These are phyloP conservation scores for Aspergillus thermomutatus DNA, from an alignment of 2,329 filamentous ascomycete genomes.

Conservation along the genomic window DNA sequence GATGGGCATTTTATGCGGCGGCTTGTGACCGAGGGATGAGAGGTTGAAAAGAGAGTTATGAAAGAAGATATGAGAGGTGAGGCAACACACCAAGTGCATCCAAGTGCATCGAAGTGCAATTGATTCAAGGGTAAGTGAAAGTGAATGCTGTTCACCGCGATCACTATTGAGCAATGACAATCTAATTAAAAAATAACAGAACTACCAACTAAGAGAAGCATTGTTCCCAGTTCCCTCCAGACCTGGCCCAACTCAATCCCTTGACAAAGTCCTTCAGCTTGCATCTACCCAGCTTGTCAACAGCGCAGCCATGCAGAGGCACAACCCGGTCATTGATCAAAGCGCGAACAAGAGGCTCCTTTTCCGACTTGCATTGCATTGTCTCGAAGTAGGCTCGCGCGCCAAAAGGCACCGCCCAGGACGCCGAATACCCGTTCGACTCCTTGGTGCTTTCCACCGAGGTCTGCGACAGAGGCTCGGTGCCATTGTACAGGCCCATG, in stretches of 20 bases:
- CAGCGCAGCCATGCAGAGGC: constrained; percentile 65
- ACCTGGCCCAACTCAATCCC: constrained; percentile 69
- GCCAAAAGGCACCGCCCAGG: constrained; percentile 79
- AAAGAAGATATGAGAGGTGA: neutral
- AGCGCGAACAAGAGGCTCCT: constrained; percentile 71
- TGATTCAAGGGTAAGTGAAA: neutral
- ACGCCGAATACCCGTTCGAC: constrained; percentile 67
- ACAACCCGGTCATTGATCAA: constrained; percentile 82
- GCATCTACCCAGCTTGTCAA: constrained; percentile 69
- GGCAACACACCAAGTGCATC: neutral
- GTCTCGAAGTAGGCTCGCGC: constrained; percentile 84
- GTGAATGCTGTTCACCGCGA: too few species aligned
- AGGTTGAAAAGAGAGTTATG: neutral
- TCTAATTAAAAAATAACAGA: neutral
- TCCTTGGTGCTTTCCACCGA: constrained; percentile 48
- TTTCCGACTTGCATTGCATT: constrained; percentile 59
- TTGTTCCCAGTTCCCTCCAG: constrained; percentile 68
- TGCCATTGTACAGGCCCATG: constrained; percentile 72
- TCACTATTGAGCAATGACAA: neutral
- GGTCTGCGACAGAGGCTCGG: constrained; percentile 51
- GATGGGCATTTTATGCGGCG: neutral
- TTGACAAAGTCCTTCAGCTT: constrained; percentile 66
- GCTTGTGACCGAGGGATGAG: neutral
- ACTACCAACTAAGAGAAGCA: constrained; percentile 46
- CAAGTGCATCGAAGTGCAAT: neutral